A percentile compares a stretch with the other conserved stretches of the same genome.
Conservation (phyloP, 352 stramenopile genomes). For the Nothophytophthora sp. region DNA sequence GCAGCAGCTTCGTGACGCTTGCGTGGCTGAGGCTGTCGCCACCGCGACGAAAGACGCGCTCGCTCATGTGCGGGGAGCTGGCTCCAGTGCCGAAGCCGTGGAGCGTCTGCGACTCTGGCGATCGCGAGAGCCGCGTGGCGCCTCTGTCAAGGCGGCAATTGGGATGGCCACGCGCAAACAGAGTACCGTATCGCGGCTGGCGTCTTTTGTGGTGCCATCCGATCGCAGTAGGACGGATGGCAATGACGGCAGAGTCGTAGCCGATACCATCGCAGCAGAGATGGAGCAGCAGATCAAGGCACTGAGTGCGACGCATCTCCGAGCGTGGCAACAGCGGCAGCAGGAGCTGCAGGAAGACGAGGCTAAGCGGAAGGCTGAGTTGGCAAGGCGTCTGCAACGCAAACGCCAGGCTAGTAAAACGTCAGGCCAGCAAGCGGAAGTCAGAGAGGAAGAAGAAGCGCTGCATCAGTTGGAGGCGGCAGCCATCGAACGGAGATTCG, state of each 20-base stretch:
- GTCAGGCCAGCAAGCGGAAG: not conserved
- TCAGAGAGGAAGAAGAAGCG: conserved; percentile 9
- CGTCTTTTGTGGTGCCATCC: conserved; percentile 3
- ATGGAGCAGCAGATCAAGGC: conserved; percentile 36
- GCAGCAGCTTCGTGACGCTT: conserved; percentile 18
- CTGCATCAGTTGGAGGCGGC: conserved; percentile 15
- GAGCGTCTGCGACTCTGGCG: conserved; percentile 17
- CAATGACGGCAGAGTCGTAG: conserved; percentile 10
- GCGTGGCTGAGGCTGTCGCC: conserved; percentile 9
- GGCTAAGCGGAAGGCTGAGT: conserved; percentile 8
- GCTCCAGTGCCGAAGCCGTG: conserved; percentile 4
- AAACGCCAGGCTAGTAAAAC: conserved; percentile 10
- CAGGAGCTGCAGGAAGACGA: conserved; percentile 27
- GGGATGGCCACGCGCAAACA: conserved; percentile 3
- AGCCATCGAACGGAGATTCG: conserved; percentile 17
- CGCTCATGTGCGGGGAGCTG: conserved; percentile 4
- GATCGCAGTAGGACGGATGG: not conserved
- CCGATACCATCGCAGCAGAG: conserved; percentile 23
- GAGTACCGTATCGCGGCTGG: conserved; percentile 7
- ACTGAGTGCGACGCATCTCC: conserved; percentile 25
- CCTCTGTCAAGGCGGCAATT: not conserved
- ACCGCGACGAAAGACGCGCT: conserved; percentile 19
- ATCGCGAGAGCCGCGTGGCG: conserved; percentile 3
- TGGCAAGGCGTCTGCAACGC: conserved; percentile 18
- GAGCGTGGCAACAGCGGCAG: conserved; percentile 24